Conservation (phyloP, 352 stramenopile species). For the Phytopythium chamaehyphon region DNA sequence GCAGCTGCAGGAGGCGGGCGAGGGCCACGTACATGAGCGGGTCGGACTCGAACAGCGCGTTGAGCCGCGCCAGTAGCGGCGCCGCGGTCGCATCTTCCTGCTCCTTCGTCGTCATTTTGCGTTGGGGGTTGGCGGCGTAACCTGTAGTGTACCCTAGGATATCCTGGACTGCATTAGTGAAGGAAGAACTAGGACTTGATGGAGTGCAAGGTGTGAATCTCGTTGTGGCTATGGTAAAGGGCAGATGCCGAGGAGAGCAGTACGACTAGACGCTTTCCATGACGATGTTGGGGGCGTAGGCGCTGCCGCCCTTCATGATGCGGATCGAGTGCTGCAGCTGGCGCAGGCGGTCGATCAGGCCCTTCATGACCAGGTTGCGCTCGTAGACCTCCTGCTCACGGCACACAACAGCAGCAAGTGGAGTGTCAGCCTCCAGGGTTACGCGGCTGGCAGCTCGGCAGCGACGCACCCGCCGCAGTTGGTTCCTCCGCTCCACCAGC, state of each 20-base stretch:
- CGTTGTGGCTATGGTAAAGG: too few relatives aligned
- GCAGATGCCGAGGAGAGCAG: background rate
- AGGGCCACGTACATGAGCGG: constrained; percentile 48
- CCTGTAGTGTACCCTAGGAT: too few relatives aligned
- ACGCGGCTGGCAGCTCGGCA: background rate
- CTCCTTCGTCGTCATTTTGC: too few relatives aligned
- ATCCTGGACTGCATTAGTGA: too few relatives aligned
- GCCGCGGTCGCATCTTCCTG: constrained; percentile 1
- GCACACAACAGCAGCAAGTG: background rate
- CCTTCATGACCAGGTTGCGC: constrained; percentile 84
- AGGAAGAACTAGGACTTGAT: too few relatives aligned
- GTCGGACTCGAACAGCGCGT: constrained; percentile 52
- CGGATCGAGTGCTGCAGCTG: constrained; percentile 75
- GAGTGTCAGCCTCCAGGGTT: background rate
- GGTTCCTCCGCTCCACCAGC: constrained; percentile 58
- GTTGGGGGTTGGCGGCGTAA: too few relatives aligned
- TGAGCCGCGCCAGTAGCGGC: constrained; percentile 31
- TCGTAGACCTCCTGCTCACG: constrained; percentile 69
- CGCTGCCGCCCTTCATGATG: constrained; percentile 62
- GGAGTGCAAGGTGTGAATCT: too few relatives aligned
- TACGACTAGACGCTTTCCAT: constrained; percentile 69
- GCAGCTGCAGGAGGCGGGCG: background rate
- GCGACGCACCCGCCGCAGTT: constrained; percentile 51
- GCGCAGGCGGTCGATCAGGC: constrained; percentile 73
- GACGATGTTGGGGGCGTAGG: constrained; percentile 51